Evolutionary conservation across 345 rosid genomes (phyloP).

Genomic region (Brassica juncea): DNA sequence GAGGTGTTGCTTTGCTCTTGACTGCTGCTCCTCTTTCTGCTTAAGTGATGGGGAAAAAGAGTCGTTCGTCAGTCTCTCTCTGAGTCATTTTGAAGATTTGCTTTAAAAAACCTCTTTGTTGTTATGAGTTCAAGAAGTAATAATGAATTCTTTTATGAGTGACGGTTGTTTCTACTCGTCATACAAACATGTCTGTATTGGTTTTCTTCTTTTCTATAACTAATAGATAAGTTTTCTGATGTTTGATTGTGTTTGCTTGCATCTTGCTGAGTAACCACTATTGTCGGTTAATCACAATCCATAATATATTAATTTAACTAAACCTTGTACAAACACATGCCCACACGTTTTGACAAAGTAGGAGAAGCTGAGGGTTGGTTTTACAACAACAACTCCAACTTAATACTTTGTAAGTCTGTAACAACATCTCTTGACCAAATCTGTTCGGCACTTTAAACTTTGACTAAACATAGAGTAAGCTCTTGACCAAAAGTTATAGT

Average conservation of each 20-base stretch:
- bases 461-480: too few relatives aligned
- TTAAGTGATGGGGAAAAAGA: conserved; percentile 13
- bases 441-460: too few relatives aligned
- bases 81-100: conserved; percentile 21
- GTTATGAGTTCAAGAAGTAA: conserved; percentile 2
- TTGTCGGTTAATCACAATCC: background rate
- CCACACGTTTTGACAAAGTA: too few relatives aligned
- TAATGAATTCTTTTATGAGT: background rate
- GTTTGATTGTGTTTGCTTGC: background rate
- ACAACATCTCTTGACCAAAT: too few relatives aligned
- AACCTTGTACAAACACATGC: background rate
- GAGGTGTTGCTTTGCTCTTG: conserved; percentile 57
- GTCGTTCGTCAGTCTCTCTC: conserved; percentile 36
- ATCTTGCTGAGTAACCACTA: background rate
- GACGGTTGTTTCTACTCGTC: background rate
- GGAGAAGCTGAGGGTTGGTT: background rate
- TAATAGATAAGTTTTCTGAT: background rate
- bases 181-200: background rate
- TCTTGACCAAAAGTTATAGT: too few relatives aligned
- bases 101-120: background rate
- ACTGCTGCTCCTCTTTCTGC: conserved; percentile 14
- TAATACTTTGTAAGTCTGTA: too few relatives aligned
- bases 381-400: too few relatives aligned
- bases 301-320: too few relatives aligned
- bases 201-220: background rate